Evolutionary conservation across 1,284 basidiomycete species (phyloP).

Genomic region (Athelia psychrophila): DNA sequence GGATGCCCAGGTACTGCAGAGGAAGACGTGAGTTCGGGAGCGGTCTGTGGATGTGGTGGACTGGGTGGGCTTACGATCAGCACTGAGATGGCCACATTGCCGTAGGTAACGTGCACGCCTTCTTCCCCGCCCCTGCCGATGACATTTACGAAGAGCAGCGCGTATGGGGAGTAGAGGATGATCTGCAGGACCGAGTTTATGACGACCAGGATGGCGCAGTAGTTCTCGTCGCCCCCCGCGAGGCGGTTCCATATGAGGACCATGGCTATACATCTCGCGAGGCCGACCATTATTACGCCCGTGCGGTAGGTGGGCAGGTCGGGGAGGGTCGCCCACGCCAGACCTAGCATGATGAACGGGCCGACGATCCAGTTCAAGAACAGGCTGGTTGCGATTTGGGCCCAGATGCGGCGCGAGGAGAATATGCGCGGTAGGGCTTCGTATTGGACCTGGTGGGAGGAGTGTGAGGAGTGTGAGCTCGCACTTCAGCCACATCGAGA

Average conservation of each 20-base stretch:
- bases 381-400: constrained; percentile 70
- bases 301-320: constrained; percentile 67
- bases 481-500: no score
- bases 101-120: constrained; percentile 59
- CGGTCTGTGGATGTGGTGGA: not conserved
- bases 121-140: constrained; percentile 46
- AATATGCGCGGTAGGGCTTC: constrained; percentile 67
- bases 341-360: constrained; percentile 78
- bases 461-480: no score
- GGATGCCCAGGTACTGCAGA: constrained; percentile 70
- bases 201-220: constrained; percentile 73
- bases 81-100: constrained; percentile 71
- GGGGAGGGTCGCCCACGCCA: constrained; percentile 85
- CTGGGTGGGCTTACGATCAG: constrained; percentile 47
- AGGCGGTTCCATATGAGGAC: constrained; percentile 85
- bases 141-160: constrained; percentile 75
- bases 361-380: constrained; percentile 83
- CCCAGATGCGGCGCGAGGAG: constrained; percentile 55
- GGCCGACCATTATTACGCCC: constrained; percentile 55
- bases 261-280: constrained; percentile 73
- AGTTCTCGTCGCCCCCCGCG: constrained; percentile 72
- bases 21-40: not conserved
- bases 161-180: constrained; percentile 73
- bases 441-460: constrained; percentile 66
- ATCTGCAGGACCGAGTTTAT: constrained; percentile 72